Base-by-base conservation (phyloP, 116 monocot species). In the Trichopus zeylanicus region DNA sequence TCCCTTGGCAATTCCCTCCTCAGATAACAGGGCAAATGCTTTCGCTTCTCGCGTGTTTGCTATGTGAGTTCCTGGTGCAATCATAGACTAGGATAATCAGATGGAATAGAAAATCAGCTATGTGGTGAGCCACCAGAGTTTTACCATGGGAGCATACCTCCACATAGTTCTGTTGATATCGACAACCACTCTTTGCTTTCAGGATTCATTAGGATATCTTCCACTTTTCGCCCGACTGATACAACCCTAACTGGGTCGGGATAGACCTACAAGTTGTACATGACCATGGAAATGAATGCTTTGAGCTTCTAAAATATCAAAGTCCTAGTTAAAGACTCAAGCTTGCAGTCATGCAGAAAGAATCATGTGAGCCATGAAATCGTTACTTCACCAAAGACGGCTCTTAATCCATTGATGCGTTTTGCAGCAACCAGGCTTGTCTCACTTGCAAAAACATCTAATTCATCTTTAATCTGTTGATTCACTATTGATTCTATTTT, bases 1-100 rank as follows among this genome's bases (percentile, higher is more conserved):
- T 51, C 98, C 98, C 67, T 98, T 98, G 4, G 98, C 91, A 73
- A 98, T 98, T 63, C 98, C 98, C 63, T 91, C 98, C 65, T 98
- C 98, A 46, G 87, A 88, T 51, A 98, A 65, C 54, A 98, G 82
- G 9, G 92, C 91, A 88, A 91, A 98, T 55, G 91, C 85, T 72
- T 88, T 85, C 1, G 92, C 98, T 56, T 98, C 98, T 53, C 85
- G 74, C 26, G 98, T 98, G 46, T 98, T 98, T 57, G 87, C 77
- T 60, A 98, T 73, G 74, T 91, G 91, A 56, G 98, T 98, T 1
- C 91, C 97, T 91, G 67, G 3, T 28, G 7, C 49, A 12, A 22
- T 7, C 11, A 65, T 59, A 29, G 46, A 31, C 4, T 55, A 51
- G 12, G 6, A 42, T 42, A 1, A 3, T 42, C n/a, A 13, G 35